Evolutionary conservation across 306 rosid species (phyloP).

Genomic region (Sicyos baderoa): DNA sequence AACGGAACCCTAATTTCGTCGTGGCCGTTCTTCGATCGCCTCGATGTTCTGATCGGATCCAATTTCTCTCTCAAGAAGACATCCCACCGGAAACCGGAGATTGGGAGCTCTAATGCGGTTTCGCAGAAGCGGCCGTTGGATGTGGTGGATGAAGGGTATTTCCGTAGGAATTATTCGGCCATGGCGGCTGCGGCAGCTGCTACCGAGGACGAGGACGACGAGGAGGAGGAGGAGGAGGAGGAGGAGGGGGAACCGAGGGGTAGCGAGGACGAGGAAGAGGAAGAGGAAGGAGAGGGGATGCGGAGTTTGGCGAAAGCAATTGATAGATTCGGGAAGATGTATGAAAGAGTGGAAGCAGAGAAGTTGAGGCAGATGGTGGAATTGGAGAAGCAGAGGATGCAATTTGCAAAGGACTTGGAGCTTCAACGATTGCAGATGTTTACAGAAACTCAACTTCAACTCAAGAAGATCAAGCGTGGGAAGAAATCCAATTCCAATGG

Average conservation of each 20-base stretch:
- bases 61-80: slow-evolving; percentile 38
- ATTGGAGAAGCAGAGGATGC: slow-evolving; percentile 92
- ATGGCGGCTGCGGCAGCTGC: slow-evolving; percentile 80
- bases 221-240: not conserved
- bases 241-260: slow-evolving; percentile 21
- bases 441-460: slow-evolving; percentile 85
- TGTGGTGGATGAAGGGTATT: slow-evolving; percentile 44
- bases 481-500: slow-evolving; percentile 71
- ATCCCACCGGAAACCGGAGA: not conserved
- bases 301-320: slow-evolving; percentile 71
- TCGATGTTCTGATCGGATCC: slow-evolving; percentile 59
- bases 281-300: slow-evolving; percentile 61
- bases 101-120: too few species aligned
- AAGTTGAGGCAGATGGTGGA: slow-evolving; percentile 89
- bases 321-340: slow-evolving; percentile 69
- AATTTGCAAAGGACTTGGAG: slow-evolving; percentile 81
- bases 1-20: slow-evolving; percentile 39
- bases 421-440: slow-evolving; percentile 82
- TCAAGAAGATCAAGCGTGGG: slow-evolving; percentile 81
- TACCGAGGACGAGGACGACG: slow-evolving; percentile 28
- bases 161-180: slow-evolving; percentile 75
- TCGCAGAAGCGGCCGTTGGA: slow-evolving; percentile 55
- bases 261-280: slow-evolving; percentile 47
- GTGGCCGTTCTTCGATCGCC: slow-evolving; percentile 75
- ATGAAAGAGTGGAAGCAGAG: slow-evolving; percentile 76